Conservation (phyloP, 2,329 filamentous ascomycete species). For the Penicillium sp. region DNA sequence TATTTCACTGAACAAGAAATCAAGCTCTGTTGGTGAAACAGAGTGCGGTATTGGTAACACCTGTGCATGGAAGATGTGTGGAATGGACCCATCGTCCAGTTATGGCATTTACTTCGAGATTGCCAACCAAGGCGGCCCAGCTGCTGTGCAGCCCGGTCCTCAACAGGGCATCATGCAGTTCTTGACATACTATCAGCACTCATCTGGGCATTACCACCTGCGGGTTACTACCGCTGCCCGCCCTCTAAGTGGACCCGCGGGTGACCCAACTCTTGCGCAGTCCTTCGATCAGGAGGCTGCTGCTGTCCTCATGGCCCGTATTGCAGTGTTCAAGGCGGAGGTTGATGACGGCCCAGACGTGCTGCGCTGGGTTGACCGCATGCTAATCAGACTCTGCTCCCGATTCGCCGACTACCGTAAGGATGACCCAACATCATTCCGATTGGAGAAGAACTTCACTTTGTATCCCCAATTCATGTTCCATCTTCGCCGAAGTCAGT, state of each 20-base stretch:
- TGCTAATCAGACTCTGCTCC: slow-evolving; percentile 95
- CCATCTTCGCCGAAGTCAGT: slow-evolving; percentile 93
- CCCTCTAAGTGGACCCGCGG: slow-evolving; percentile 87
- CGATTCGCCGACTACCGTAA: slow-evolving; percentile 97
- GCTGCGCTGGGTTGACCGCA: slow-evolving; percentile 94
- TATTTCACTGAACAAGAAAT: slow-evolving; percentile 97
- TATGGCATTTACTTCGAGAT: slow-evolving; percentile 99
- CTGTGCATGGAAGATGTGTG: slow-evolving; percentile 99
- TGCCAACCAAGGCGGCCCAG: slow-evolving; percentile 83
- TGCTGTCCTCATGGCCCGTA: slow-evolving; percentile 97
- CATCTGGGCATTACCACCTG: slow-evolving; percentile 92
- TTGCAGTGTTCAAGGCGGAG: slow-evolving; percentile 97
- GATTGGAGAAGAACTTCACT: slow-evolving; percentile 97
- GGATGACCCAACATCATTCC: slow-evolving; percentile 95
- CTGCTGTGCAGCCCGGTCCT: slow-evolving; percentile 78
- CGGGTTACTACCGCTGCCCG: slow-evolving; percentile 91
- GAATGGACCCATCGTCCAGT: slow-evolving; percentile 88
- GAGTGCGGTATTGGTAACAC: slow-evolving; percentile 98
- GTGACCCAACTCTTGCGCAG: slow-evolving; percentile 90
- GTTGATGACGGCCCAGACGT: slow-evolving; percentile 99
- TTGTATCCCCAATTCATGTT: slow-evolving; percentile 99
- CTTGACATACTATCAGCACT: slow-evolving; percentile 97
- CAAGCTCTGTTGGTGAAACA: slow-evolving; percentile 91
- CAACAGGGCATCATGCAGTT: slow-evolving; percentile 98
- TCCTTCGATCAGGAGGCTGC: slow-evolving; percentile 98